phyloP scores from a whole-genome alignment of 192 early-diverging fungal species.

The Phycomyces nitens region DNA sequence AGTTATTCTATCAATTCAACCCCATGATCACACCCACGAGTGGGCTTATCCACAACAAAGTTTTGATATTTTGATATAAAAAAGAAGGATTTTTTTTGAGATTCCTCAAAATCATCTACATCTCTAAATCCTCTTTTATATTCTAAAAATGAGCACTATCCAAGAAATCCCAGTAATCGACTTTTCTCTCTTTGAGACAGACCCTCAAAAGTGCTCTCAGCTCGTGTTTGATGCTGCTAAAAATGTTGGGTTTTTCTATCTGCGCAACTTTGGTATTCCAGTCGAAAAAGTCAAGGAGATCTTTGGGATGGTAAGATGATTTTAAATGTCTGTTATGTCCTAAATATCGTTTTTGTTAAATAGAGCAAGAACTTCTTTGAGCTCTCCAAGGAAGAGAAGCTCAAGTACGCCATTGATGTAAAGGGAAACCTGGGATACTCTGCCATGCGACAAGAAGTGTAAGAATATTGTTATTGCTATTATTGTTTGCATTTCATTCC shows the following conservation, averaged over 20 bases:
- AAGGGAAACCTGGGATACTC: constrained; percentile 43
- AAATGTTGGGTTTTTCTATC: constrained; percentile 49
- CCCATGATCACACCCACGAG: no score
- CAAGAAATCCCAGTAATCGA: constrained; percentile 53
- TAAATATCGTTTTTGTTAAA: no score
- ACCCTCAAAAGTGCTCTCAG: constrained; percentile 34
- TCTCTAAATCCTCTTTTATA: not conserved
- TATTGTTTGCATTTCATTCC: not conserved
- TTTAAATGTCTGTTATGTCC: constrained; percentile 9
- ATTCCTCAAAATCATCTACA: no score
- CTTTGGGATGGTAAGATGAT: constrained; percentile 39
- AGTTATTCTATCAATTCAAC: no score
- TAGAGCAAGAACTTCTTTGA: constrained; percentile 42
- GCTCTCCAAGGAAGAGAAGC: constrained; percentile 37
- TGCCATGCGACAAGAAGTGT: constrained; percentile 44
- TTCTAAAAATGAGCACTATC: not conserved
- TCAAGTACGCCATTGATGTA: constrained; percentile 25
- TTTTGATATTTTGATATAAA: no score
- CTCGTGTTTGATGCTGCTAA: constrained; percentile 38
- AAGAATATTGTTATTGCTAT: not conserved
- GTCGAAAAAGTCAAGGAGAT: constrained; percentile 14
- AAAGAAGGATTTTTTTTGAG: no score
- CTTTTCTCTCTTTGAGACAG: constrained; percentile 43
- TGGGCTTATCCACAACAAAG: no score
- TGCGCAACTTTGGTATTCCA: constrained; percentile 48